These are phyloP conservation scores for Trichoderma sp. DNA, from an alignment of 2,329 filamentous ascomycete genomes.

Conservation along the genomic window DNA sequence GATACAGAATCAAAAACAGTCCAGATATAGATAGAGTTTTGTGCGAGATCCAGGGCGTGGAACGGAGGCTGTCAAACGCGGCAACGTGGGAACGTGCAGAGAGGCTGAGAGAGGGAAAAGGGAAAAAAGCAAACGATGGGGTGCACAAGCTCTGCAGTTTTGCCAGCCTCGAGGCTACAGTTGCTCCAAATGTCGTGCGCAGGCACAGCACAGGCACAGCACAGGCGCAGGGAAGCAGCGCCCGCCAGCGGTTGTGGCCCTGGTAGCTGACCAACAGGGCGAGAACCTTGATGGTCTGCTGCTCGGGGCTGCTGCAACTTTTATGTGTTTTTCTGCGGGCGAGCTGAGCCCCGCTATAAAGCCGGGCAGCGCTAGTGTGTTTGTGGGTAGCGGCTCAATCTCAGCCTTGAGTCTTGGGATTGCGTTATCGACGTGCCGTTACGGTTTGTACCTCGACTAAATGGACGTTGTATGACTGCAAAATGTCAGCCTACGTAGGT, in stretches of 20 bases:
- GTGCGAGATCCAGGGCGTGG: background rate
- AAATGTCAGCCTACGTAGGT: background rate
- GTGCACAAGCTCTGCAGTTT: background rate
- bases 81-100: background rate
- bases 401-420: background rate
- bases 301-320: constrained; percentile 10
- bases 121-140: background rate
- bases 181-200: constrained; percentile 2
- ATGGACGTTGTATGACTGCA: no score
- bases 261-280: constrained; percentile 24
- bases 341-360: constrained; percentile 6
- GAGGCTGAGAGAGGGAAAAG: background rate
- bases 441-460: no score
- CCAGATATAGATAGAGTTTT: background rate
- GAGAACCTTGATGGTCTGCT: constrained; percentile 41
- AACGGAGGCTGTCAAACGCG: background rate
- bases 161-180: constrained; percentile 5
- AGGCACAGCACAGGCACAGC: constrained; percentile 20
- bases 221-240: constrained; percentile 17
- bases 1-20: background rate
- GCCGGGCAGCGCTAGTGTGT: background rate
- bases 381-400: background rate
- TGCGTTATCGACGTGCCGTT: no score
- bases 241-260: constrained; percentile 19
- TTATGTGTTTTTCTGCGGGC: constrained; percentile 9